phyloP scores from a whole-genome alignment of 208 protist species.

The Crithidia fasciculata region DNA sequence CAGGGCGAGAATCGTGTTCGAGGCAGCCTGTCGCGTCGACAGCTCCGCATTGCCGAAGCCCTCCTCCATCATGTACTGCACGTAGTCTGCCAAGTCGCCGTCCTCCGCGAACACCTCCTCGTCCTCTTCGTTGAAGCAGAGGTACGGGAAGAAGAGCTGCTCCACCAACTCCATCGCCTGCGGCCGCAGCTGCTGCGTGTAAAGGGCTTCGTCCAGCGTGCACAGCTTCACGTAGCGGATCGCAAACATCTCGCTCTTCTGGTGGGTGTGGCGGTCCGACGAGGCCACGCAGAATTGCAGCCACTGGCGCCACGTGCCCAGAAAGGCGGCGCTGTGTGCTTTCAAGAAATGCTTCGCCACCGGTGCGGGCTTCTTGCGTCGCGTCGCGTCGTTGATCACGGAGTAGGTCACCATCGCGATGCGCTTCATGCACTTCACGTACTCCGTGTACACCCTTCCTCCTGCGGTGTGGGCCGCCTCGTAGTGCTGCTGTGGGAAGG shows the following conservation, averaged over 20 bases:
- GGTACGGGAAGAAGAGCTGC: constrained; percentile 78
- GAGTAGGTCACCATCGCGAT: constrained; percentile 81
- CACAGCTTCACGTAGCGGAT: constrained; percentile 85
- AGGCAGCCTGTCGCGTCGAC: constrained; percentile 73
- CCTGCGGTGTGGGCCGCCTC: constrained; percentile 42
- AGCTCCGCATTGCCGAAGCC: constrained; percentile 72
- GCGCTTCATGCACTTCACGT: constrained; percentile 82
- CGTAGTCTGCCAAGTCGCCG: constrained; percentile 75
- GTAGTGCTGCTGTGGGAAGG: constrained; percentile 72
- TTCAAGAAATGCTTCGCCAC: constrained; percentile 70
- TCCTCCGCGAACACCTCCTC: constrained; percentile 79
- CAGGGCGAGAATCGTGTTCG: constrained; percentile 78
- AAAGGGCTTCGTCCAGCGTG: constrained; percentile 70
- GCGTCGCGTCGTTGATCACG: constrained; percentile 77
- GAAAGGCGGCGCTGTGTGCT: constrained; percentile 44
- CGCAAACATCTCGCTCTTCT: constrained; percentile 81
- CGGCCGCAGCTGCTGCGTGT: constrained; percentile 63
- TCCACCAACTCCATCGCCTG: constrained; percentile 75
- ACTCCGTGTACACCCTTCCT: constrained; percentile 62
- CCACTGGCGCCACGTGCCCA: constrained; percentile 77
- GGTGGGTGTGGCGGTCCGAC: constrained; percentile 50
- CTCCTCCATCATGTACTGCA: constrained; percentile 89
- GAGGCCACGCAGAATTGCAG: constrained; percentile 60
- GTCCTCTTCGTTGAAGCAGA: constrained; percentile 82
- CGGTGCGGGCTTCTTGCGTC: constrained; percentile 71